phyloP scores from a whole-genome alignment of 2,329 filamentous ascomycete species.

The Fusarium mangiferae region DNA sequence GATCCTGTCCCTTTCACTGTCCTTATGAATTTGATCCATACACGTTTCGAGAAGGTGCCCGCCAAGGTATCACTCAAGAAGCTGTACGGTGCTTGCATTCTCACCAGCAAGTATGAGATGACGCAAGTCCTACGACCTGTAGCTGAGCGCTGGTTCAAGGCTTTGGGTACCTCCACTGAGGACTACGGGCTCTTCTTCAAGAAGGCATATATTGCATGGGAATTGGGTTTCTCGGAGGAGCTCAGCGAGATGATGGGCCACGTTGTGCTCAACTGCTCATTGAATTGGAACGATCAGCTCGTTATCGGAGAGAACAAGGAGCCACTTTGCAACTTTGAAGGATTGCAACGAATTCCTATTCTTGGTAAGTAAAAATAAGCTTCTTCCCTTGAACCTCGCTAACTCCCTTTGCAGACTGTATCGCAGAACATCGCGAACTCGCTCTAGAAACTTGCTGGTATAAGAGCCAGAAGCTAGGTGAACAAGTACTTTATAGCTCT shows the following conservation, averaged over 20 bases:
- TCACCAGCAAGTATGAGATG: conserved; percentile 34
- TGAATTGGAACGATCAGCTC: conserved; percentile 1
- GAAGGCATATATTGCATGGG: conserved; percentile 27
- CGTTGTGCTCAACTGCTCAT: not conserved
- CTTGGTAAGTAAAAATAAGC: conserved; percentile 1
- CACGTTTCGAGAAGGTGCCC: conserved; percentile 8
- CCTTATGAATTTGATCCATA: conserved; percentile 22
- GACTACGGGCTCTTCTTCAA: not conserved
- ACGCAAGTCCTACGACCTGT: conserved; percentile 18
- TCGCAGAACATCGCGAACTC: conserved; percentile 13
- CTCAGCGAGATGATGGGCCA: not conserved
- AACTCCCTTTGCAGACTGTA: conserved; percentile 8
- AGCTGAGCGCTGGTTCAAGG: conserved; percentile 21
- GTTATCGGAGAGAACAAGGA: not conserved
- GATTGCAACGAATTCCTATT: conserved; percentile 7
- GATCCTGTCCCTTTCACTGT: not conserved
- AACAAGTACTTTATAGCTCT: not conserved
- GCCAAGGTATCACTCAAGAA: not conserved
- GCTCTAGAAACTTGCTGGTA: conserved; percentile 7
- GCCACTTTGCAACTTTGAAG: not conserved
- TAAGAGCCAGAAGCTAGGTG: conserved; percentile 18
- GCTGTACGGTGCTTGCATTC: conserved; percentile 9
- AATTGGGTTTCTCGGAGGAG: conserved; percentile 12
- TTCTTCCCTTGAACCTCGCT: not conserved
- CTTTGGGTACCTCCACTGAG: not conserved